A percentile compares a stretch with the other conserved stretches of the same genome.
Conservation (phyloP, 495 filamentous ascomycete species). For the Aspergillus ostianus region DNA sequence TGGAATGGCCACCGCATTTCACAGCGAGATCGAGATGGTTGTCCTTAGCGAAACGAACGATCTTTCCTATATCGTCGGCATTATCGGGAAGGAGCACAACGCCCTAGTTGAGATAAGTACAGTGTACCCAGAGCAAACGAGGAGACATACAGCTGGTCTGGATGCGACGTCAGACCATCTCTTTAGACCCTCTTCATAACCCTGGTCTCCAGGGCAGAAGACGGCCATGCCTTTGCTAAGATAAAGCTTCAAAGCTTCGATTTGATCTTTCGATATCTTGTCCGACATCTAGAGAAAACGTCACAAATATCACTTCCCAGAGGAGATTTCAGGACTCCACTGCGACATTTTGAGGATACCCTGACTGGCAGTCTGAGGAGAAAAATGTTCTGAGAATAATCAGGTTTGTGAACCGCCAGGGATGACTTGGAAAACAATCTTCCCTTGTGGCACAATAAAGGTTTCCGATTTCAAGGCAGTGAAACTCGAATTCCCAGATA, state of each 20-base stretch:
- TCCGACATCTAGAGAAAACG: not conserved
- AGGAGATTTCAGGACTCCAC: too few relatives aligned
- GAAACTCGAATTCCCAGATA: too few relatives aligned
- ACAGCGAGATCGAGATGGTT: constrained; percentile 5
- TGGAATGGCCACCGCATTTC: constrained; percentile 2
- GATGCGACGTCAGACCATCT: constrained; percentile 1
- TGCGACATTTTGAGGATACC: too few relatives aligned
- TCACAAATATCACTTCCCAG: too few relatives aligned
- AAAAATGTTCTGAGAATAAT: too few relatives aligned
- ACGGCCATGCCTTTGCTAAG: not conserved
- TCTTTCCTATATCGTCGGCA: constrained; percentile 1
- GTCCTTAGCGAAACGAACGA: not conserved
- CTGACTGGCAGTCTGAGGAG: too few relatives aligned
- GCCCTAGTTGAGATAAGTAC: not conserved
- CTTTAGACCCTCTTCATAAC: not conserved
- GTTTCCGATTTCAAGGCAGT: too few relatives aligned
- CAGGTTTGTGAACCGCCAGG: too few relatives aligned
- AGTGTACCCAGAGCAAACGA: not conserved
- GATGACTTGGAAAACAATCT: too few relatives aligned
- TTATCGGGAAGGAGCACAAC: not conserved
- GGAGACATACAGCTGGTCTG: not conserved
- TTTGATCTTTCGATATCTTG: not conserved
- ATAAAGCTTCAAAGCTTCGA: not conserved
- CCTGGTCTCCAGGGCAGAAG: not conserved
- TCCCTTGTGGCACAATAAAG: too few relatives aligned